Evolutionary conservation across 257 asterid genomes (phyloP), one percentile per base, ranked within the genome.

Genomic region (Thymus quinquecostatus): DNA sequence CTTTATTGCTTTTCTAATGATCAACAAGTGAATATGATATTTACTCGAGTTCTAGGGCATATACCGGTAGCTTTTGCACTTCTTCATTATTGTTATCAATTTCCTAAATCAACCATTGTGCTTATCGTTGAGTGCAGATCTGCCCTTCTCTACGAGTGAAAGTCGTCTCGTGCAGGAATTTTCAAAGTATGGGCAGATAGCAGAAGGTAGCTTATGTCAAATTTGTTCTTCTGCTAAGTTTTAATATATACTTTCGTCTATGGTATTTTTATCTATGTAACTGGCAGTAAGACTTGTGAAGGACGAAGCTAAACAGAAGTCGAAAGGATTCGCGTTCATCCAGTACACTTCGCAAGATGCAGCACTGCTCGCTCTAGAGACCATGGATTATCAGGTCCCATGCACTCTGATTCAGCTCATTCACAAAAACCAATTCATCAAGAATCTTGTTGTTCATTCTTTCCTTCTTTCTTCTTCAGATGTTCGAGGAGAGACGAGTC

Each of bases 311-410:
- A 74, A 78, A 53, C 71, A 78, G 70, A 83, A 63, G 83, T 69
- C 89, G 29, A 83, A 82, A 67, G 94, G 94, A 72, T 83, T 47
- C 64, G 94, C 94, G 5, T 85, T 83, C 74, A 83, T 87, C 72
- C 91, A 87, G n/a, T 85, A 85, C 72, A 66, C 86, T 73, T 83
- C 84, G 30, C 86, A 83, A 77, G 89, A 85, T 61, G 82, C 82
- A 60, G 91, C 89, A 21, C 41, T 87, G 79, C 85, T 78, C 36
- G 91, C 89, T 54, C 68, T 83, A 76, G 94, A 87, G 62, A 82
- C 71, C 86, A 85, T 85, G 89, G 94, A 87, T 79, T 72, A 79
- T 69, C 83, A 87, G 91, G 94, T 87, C 69, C 57, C 49, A 28
- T 73, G 3, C 41, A 1, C 3, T 7, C 44, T 12, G 36, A 51